Evolutionary conservation across 805 yeast species (phyloP).

Genomic region (Kuraishia borneana): DNA sequence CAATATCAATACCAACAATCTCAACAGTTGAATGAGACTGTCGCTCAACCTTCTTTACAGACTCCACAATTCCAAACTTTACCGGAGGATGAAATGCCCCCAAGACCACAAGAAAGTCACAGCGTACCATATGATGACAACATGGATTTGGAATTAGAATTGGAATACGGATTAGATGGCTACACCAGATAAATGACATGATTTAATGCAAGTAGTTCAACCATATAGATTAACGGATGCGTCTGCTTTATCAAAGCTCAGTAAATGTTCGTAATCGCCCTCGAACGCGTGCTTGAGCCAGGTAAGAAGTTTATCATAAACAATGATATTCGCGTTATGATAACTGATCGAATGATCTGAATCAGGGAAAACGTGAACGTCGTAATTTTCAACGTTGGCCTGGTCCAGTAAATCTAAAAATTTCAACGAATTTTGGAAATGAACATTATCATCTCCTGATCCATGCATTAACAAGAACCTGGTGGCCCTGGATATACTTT

Average conservation of each 20-base stretch:
- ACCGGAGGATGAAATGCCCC: conserved; percentile 39
- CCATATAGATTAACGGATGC: not conserved
- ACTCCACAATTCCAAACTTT: conserved; percentile 33
- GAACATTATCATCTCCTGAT: conserved; percentile 95
- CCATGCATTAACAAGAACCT: conserved; percentile 91
- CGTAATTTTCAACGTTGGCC: conserved; percentile 73
- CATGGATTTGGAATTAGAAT: conserved; percentile 48
- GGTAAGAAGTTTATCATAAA: conserved; percentile 51
- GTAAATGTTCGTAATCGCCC: conserved; percentile 26
- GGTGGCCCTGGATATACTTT: conserved; percentile 39
- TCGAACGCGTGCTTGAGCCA: conserved; percentile 59
- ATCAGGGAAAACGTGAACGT: conserved; percentile 71
- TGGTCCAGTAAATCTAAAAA: conserved; percentile 66
- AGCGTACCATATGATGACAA: conserved; percentile 10
- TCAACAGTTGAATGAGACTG: conserved; percentile 12
- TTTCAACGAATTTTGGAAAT: conserved; percentile 78
- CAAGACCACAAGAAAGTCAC: conserved; percentile 46
- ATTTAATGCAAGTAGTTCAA: not conserved
- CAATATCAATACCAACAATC: conserved; percentile 14
- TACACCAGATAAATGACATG: conserved; percentile 8
- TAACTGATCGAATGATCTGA: conserved; percentile 63
- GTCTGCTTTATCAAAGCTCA: not conserved
- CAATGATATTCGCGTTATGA: conserved; percentile 63
- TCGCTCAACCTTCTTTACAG: conserved; percentile 17
- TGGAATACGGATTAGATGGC: conserved; percentile 60